Base-by-base conservation (phyloP, 495 filamentous ascomycete species). In the Tuber umbilicatum region DNA sequence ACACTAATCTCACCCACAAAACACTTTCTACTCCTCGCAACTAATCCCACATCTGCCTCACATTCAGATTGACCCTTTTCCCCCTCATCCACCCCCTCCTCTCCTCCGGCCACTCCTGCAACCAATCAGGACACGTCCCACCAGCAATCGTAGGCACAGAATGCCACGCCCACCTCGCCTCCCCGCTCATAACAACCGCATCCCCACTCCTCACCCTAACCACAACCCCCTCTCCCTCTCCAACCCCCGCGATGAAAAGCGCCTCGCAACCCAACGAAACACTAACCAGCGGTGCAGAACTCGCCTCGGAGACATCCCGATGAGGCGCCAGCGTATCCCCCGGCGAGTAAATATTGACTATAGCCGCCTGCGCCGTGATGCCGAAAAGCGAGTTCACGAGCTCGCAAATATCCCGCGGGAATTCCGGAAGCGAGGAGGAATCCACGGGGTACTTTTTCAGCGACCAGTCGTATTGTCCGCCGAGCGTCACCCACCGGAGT, bases 391-490 rank as follows among this genome's bases (percentile, higher is more conserved):
- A 73, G 43, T 87, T 85, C 17, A 97, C 80, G 38, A 96, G 86
- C 1, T 76, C 79, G 6, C 87, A 88, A 74, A 95, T 87, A 80
- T 97, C 93, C 5, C 75, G 60, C 5, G 94, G 94, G 76, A 97
- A 97, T 3, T 7, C 77, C 45, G 45, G 60, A 35, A 23, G 45
- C 5, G 55, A 64, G 55, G 55, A 35, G 55, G 27, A 19, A 5
- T 74, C 71, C 39, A 83, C 79, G 0, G 94, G 93, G 82, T 97
- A 97, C 40, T 86, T 84, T 80, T 96, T 93, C 47, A 87, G 86
- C 3, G 93, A 94, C 94, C 94, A 97, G 83, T 98, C 91, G 84
- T 98, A 97, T 80, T 97, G 94, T 0, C 92, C 93, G 40, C 94
- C 95, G 17, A 98, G 86, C 9, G 94, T 97, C 21, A 97, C 87